Conservation (phyloP, 148 eudicot species). For the Heliosperma pusillum region DNA sequence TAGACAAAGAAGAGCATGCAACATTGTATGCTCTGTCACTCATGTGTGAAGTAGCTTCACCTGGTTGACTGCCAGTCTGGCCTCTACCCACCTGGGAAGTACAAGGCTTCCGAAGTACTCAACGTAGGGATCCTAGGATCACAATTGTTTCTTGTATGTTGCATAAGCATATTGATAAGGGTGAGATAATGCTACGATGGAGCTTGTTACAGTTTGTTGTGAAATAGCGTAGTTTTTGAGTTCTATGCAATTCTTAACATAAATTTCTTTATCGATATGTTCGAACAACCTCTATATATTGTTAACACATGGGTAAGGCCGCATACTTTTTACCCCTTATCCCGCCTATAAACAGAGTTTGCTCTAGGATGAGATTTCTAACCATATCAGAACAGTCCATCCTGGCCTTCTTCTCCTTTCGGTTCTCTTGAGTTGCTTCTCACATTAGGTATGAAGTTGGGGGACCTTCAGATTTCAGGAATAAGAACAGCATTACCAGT, state of each 20-base stretch:
- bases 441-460: neutral
- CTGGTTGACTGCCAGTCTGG: too few relatives aligned
- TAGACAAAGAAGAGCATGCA: too few relatives aligned
- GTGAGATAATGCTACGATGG: too few relatives aligned
- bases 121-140: too few relatives aligned
- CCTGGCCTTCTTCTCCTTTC: neutral
- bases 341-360: too few relatives aligned
- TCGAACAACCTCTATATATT: neutral
- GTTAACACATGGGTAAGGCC: neutral
- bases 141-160: neutral
- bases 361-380: too few relatives aligned
- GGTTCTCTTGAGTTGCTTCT: neutral
- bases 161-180: too few relatives aligned
- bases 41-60: too few relatives aligned
- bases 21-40: too few relatives aligned
- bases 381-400: neutral
- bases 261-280: neutral
- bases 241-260: neutral
- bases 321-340: neutral
- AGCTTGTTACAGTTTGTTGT: neutral
- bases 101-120: too few relatives aligned
- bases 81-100: too few relatives aligned
- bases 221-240: neutral
- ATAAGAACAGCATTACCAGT: neutral
- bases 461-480: neutral